phyloP scores from a whole-genome alignment of 2,329 filamentous ascomycete species.

The Ustilaginoidea virens region DNA sequence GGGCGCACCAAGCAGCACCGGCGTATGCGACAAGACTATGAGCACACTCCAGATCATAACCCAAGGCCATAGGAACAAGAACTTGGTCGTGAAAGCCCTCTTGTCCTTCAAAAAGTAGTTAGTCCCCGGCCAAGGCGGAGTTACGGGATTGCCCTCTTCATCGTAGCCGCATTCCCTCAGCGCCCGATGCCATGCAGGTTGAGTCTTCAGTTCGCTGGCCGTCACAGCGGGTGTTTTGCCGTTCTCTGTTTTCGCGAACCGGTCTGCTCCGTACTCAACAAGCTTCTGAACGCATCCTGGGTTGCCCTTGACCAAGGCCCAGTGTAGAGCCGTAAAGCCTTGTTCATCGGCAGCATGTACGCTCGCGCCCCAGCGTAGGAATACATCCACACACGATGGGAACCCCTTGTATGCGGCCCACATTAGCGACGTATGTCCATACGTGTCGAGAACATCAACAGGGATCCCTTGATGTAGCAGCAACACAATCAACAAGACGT shows the following conservation, averaged over 20 bases:
- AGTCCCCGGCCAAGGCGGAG: constrained; percentile 56
- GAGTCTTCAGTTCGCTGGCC: constrained; percentile 80
- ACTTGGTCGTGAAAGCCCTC: constrained; percentile 62
- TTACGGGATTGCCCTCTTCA: constrained; percentile 55
- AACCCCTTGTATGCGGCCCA: constrained; percentile 98
- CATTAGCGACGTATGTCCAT: constrained; percentile 91
- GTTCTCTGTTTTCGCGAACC: constrained; percentile 75
- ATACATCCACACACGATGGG: constrained; percentile 79
- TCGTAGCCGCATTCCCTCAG: constrained; percentile 75
- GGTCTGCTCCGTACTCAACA: constrained; percentile 87
- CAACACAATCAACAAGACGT: constrained; percentile 75
- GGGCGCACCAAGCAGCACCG: constrained; percentile 63
- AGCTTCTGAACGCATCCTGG: constrained; percentile 82
- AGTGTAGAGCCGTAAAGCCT: constrained; percentile 88
- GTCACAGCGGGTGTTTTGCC: constrained; percentile 83
- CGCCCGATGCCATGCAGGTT: constrained; percentile 66
- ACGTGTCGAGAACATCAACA: constrained; percentile 77
- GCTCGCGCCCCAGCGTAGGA: constrained; percentile 87
- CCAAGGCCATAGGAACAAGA: constrained; percentile 84
- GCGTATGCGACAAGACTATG: constrained; percentile 56
- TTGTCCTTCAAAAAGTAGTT: constrained; percentile 62
- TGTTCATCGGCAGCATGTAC: constrained; percentile 83
- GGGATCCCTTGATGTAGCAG: constrained; percentile 91
- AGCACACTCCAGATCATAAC: constrained; percentile 56
- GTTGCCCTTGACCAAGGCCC: constrained; percentile 89